Base-by-base conservation (phyloP, 768 basidiomycete genomes). In the Boletus insuetus region DNA sequence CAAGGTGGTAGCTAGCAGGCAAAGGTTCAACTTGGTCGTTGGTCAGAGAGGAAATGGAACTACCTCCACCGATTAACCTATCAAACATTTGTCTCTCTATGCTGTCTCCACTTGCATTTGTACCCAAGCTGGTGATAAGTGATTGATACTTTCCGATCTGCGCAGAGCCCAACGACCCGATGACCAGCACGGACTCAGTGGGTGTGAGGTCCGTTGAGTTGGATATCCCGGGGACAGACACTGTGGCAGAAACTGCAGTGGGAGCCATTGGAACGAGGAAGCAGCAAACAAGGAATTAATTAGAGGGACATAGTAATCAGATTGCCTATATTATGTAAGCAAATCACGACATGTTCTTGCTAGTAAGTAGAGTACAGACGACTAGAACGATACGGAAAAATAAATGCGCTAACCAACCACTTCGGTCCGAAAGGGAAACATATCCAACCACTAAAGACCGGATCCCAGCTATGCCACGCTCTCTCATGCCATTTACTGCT, bases 61-160 rank as follows among this genome's bases (percentile, higher is more conserved):
- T 64, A 93, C 92, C 92, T 75, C 82, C 80, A 70, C 91, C 91
- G 16, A 92, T 74, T 57, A 95, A 73, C 56, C 93, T 79, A 69
- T 95, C 92, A 29, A 94, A 73, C 75, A 94, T 83, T 66, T 92
- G 85, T 64, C 81, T 86, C 63, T 94, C 91, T 31, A 91, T 84
- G 34, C 73, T 64, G 58, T 79, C 71, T 19, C 61, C 58, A 22
- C 35, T 29, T 29, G 58, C 31, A 17, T 75, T 77, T 54, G 70
- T 70, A 69, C 83, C 81, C 54, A 92, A 73, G 59, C 78, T 75
- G 8, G 82, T 77, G 49, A 91, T 78, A 57, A 91, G 73, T 2
- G 79, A 70, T 69, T 93, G 90, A 67, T 92, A 93, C 67, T 78
- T 80, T 32, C 92, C 93, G 65, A 91, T 83, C 67, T 83, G 80